Conservation (phyloP, 305 asterid genomes). For the Solanum hybrid region DNA sequence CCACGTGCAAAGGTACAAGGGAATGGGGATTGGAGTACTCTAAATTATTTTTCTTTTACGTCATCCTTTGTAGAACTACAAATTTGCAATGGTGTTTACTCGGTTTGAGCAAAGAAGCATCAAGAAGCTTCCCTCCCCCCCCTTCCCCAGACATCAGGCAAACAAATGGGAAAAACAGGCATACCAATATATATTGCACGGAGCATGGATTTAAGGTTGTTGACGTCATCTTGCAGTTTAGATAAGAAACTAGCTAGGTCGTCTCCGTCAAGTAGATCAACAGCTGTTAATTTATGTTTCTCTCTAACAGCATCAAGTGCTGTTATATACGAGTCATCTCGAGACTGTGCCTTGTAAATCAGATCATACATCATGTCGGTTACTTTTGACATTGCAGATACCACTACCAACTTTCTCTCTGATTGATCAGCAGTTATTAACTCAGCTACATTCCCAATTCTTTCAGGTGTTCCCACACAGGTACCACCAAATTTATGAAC, state of each 20-base stretch:
- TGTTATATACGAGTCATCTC: slow-evolving; percentile 56
- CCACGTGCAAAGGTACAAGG: background rate
- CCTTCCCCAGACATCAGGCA: background rate
- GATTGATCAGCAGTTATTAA: slow-evolving; percentile 64
- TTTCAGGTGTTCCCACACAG: slow-evolving; percentile 85
- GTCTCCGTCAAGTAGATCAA: slow-evolving; percentile 70
- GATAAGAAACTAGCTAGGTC: slow-evolving; percentile 55
- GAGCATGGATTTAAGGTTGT: slow-evolving; percentile 83
- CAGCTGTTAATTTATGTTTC: slow-evolving; percentile 71
- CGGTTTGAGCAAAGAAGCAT: background rate
- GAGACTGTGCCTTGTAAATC: slow-evolving; percentile 68
- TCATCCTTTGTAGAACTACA: background rate
- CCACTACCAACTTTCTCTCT: slow-evolving; percentile 71
- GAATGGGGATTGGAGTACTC: background rate
- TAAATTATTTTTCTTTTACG: background rate
- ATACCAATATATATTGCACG: slow-evolving; percentile 89
- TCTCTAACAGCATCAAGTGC: slow-evolving; percentile 75
- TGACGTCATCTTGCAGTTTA: slow-evolving; percentile 60
- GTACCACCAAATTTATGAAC: slow-evolving; percentile 97
- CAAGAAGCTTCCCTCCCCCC: background rate
- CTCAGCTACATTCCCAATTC: slow-evolving; percentile 77
- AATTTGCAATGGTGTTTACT: background rate
- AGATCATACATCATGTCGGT: slow-evolving; percentile 98
- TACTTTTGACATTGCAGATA: slow-evolving; percentile 96
- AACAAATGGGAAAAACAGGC: background rate